These are phyloP conservation scores for Diaporthe vaccinii DNA, from an alignment of 2,329 filamentous ascomycete genomes.

Conservation along the genomic window DNA sequence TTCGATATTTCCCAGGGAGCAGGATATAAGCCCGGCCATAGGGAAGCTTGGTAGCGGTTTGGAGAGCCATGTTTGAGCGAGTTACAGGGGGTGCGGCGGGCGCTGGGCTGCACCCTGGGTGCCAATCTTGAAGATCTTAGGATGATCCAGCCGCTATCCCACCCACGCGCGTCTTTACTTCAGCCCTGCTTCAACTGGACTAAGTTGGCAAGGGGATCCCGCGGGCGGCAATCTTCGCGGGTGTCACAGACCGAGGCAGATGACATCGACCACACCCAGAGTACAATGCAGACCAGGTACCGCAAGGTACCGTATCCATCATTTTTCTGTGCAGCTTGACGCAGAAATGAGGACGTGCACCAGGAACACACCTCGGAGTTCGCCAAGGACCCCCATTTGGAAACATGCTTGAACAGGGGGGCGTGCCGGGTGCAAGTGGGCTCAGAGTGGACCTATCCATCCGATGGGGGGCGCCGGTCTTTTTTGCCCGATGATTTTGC, in stretches of 20 bases:
- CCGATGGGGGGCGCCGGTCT: background rate
- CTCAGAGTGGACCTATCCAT: background rate
- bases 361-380: constrained; percentile 28
- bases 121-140: constrained; percentile 19
- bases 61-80: constrained; percentile 25
- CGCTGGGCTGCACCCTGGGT: constrained; percentile 16
- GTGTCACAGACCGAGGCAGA: constrained; percentile 18
- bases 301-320: background rate
- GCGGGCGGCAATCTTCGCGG: constrained; percentile 5
- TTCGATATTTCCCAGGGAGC: constrained; percentile 16
- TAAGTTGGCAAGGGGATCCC: background rate
- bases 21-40: constrained; percentile 28
- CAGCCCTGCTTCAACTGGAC: constrained; percentile 15
- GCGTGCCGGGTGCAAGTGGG: background rate
- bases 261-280: background rate
- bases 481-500: constrained; percentile 26
- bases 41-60: constrained; percentile 12
- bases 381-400: constrained; percentile 19
- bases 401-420: constrained; percentile 25
- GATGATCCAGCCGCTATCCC: constrained; percentile 21
- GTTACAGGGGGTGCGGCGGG: constrained; percentile 13
- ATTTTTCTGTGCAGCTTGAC: background rate
- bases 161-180: background rate
- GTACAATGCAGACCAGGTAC: background rate
- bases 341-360: constrained; percentile 21